Percentiles rank a stretch among this genome's conserved stretches.
Evolutionary conservation across 768 basidiomycete genomes (phyloP).

Genomic region (Suillus sp.): DNA sequence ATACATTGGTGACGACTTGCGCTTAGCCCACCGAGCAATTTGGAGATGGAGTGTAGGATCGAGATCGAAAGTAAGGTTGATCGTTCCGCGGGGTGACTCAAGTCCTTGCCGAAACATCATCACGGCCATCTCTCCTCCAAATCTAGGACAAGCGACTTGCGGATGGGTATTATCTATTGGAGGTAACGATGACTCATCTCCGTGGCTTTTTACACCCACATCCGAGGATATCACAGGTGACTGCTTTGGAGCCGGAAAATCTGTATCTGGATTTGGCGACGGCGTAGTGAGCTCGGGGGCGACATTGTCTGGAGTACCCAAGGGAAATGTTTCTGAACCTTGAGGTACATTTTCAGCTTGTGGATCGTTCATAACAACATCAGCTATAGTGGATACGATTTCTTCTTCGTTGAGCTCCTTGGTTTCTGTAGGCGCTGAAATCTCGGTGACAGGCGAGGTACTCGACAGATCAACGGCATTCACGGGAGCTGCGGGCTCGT

Average conservation of each 20-base stretch:
- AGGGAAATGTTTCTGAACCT: background rate
- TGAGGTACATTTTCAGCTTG: background rate
- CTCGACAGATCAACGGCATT: background rate
- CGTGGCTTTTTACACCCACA: too few species aligned
- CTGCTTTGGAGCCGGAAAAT: background rate
- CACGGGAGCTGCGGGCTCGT: background rate
- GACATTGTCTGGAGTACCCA: background rate
- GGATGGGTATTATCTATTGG: background rate
- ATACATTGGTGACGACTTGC: constrained; percentile 32
- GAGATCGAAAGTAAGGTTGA: constrained; percentile 31
- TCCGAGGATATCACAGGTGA: background rate
- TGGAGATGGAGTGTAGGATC: constrained; percentile 28
- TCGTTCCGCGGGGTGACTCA: constrained; percentile 14
- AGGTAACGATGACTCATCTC: background rate
- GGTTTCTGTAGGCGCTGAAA: background rate
- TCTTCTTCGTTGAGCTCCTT: background rate
- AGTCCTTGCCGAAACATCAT: constrained; percentile 24
- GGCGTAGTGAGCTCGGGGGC: background rate
- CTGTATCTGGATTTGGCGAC: background rate
- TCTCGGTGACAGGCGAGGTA: background rate
- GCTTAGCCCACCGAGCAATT: constrained; percentile 42
- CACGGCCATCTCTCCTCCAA: constrained; percentile 23
- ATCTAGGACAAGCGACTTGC: constrained; percentile 10
- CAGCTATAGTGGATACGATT: background rate
- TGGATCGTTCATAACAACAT: background rate